Base-by-base conservation (phyloP, 202 grass and related monocot genomes). In the Panicum virgatum region DNA sequence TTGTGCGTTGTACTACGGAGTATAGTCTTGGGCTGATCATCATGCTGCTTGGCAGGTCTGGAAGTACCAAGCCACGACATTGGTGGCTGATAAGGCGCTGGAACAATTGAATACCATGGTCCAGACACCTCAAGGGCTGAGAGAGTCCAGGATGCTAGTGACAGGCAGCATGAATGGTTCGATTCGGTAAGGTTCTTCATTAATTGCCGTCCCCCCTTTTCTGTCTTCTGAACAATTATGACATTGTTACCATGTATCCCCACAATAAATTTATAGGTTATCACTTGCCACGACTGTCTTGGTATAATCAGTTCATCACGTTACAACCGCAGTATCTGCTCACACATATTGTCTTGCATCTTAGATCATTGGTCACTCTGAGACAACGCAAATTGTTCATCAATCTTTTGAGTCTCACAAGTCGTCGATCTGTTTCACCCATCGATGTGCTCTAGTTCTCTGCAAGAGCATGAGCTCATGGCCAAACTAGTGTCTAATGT, bases 111-210 rank as follows among this genome's bases (percentile, higher is more conserved):
- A 54, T 29, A 43, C 77, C 2, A 57, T 56, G 29, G 37, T 89
- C 85, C 89, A 94, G 85, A 94, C 86, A 12, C 77, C 86, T 0
- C 64, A 65, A 46, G 92, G 92, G 25, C 44, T 90, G 27, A 57
- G 60, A 25, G 67, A 79, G 27, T 87, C 78, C 48, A 91, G 82
- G 69, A 3, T 94, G 36, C 71, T 94, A 79, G 38, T 63, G 27
- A 59, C 62, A 0, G 89, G 89, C 34, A 87, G 73, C 79, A 89
- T 48, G 78, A 89, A 82, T 72, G 92, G 92, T 79, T 46, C 58
- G 3, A 38, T 94, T 56, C 62, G 84, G 92, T 94, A 79, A 77
- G 75, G 19, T 85, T 68, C 76, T 65, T 19, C 14, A 12, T 22
- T 4, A 23, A 19, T 23, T n/a, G 37, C 18, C 29, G 23, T 16